Base-by-base conservation (phyloP, 495 filamentous ascomycete species). In the Penicillium chermesinum region DNA sequence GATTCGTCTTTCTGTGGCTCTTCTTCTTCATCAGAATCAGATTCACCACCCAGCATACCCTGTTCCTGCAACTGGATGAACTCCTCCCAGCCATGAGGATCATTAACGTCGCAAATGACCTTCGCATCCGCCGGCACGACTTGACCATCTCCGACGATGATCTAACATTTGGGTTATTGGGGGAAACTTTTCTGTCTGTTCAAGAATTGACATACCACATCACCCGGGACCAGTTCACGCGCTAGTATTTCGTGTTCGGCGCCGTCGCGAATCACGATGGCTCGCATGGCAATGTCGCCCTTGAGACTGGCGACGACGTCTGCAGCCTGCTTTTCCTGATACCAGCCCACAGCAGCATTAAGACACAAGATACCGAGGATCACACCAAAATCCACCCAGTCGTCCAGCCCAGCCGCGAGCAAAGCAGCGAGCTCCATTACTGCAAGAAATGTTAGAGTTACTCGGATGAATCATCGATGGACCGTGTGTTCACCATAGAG, bases 331-430 rank as follows among this genome's bases (percentile, higher is more conserved):
- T 88, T 89, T 63, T 90, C 86, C 58, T 90, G 86, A 58, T 89
- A 90, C 80, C 85, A 90, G 55, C 86, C 86, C 51, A 89, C 86
- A 44, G 70, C 49, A 19, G 86, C 86, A 63, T 90, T 90, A 46
- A 90, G 74, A 53, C 83, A 70, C 21, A 90, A 65, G 54, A 90
- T 89, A 63, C 82, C 86, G 48, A 86, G 83, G 65, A 90, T 90
- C 56, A 90, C 85, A 73, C 86, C 86, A 46, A 89, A 86, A 64
- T 90, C 86, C 50, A 90, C 77, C 84, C 84, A 90, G 62, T 88
- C 86, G 3, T 71, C 59, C 34, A 90, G 74, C 72, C 85, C 86
- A 51, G 84, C 84, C 50, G 86, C 83, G 44, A 90, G 69, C 21
- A 90, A 63, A 46, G 86, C 84, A 55, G 86, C 86, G 55, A 90